Evolutionary conservation across 306 rosid genomes (phyloP).

Genomic region (Trifolium fragiferum): DNA sequence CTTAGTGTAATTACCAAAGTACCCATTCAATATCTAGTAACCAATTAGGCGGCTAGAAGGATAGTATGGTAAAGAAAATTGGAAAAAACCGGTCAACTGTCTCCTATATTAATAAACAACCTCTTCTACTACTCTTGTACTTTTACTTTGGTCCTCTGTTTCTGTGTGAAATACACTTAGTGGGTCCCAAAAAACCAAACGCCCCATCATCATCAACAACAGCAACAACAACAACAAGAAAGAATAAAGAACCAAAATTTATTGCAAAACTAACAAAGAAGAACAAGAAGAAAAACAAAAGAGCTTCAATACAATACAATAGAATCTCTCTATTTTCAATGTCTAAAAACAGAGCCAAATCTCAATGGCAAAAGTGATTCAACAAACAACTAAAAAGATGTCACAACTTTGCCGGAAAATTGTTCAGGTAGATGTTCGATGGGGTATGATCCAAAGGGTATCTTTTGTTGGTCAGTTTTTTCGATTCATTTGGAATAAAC

Average conservation of each 20-base stretch:
- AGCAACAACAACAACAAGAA: background rate
- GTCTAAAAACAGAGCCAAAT: slow-evolving; percentile 11
- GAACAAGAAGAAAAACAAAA: background rate
- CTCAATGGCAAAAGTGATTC: slow-evolving; percentile 50
- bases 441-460: slow-evolving; percentile 57
- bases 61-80: slow-evolving; percentile 41
- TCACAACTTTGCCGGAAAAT: slow-evolving; percentile 65
- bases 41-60: slow-evolving; percentile 57
- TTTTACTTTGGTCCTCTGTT: slow-evolving; percentile 20
- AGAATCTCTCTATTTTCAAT: background rate
- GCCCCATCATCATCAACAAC: background rate
- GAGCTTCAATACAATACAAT: background rate
- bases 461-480: slow-evolving; percentile 73
- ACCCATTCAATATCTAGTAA: slow-evolving; percentile 1
- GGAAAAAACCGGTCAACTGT: slow-evolving; percentile 90
- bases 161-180: slow-evolving; percentile 18
- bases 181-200: slow-evolving; percentile 40
- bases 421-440: slow-evolving; percentile 59
- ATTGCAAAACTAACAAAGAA: background rate
- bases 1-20: slow-evolving; percentile 30
- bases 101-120: slow-evolving; percentile 44
- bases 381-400: slow-evolving; percentile 61
- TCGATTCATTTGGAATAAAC: slow-evolving; percentile 70
- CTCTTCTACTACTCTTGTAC: background rate
- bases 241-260: background rate